Conservation (phyloP, 768 basidiomycete genomes). For the Dioszegia crocea region DNA sequence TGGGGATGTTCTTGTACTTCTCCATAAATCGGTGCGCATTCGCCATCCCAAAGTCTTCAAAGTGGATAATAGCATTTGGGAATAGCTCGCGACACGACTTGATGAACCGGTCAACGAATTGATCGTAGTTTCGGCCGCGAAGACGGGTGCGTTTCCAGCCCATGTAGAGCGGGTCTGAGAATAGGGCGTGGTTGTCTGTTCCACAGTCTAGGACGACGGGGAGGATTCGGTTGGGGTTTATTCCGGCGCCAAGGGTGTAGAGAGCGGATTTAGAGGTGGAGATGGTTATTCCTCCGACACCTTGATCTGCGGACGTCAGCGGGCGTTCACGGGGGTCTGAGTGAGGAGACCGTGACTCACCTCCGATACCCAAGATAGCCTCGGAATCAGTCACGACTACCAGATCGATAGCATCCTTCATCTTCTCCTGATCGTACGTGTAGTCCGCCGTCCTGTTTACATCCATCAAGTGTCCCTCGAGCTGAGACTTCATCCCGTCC, state of each 20-base stretch:
- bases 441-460: slow-evolving; percentile 48
- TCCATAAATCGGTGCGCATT: slow-evolving; percentile 51
- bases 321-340: too few relatives aligned
- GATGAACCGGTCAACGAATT: slow-evolving; percentile 69
- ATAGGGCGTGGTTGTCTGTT: slow-evolving; percentile 50
- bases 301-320: slow-evolving; percentile 54
- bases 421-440: slow-evolving; percentile 33
- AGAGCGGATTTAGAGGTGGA: slow-evolving; percentile 68
- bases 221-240: slow-evolving; percentile 50
- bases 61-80: slow-evolving; percentile 50
- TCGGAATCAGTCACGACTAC: slow-evolving; percentile 81
- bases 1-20: slow-evolving; percentile 50
- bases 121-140: slow-evolving; percentile 70
- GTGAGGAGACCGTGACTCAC: slow-evolving; percentile 19
- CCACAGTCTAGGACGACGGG: slow-evolving; percentile 50
- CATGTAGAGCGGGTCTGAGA: slow-evolving; percentile 54
- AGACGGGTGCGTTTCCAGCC: slow-evolving; percentile 72
- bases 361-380: slow-evolving; percentile 72
- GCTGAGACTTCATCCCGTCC: slow-evolving; percentile 71
- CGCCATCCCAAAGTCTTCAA: slow-evolving; percentile 51
- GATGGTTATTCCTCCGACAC: slow-evolving; percentile 59
- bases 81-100: slow-evolving; percentile 48
- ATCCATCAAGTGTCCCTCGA: slow-evolving; percentile 50
- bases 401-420: slow-evolving; percentile 59
- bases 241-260: slow-evolving; percentile 53